Evolutionary conservation across 2,329 filamentous ascomycete species (phyloP), one percentile per base, ranked within the genome.

Genomic region (Sporothrix dimorphospora): DNA sequence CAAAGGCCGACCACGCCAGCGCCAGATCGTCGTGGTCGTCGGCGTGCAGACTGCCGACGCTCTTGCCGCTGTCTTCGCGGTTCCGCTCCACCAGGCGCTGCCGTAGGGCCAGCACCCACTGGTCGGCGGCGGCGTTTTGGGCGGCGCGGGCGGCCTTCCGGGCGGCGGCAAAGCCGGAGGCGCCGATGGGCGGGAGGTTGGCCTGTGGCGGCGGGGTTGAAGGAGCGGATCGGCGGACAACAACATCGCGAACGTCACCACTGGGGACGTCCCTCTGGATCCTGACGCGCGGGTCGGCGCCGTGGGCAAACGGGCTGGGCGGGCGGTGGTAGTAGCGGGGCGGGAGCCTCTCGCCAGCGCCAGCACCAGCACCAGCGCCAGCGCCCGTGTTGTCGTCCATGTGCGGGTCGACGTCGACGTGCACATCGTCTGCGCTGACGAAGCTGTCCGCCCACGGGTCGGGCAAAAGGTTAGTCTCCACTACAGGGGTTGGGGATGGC

Each of bases 151-250:
- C 53, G n/a, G 63, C 70, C 30, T 68, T 40, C 19, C 30, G 42
- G 19, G 63, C 70, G 5, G 65, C 63, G 14, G 70, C 63, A 11
- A 69, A 69, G 4, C 34, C 66, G 21, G 66, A 69, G 2, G 66
- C 66, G 21, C 49, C 66, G 27, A 53, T 2, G 47, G 65, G 65
- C 3, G 65, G 65, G 4, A 53, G 24, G 21, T 38, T 9, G 1
- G 2, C 8, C 0, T 34, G 53, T 6, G 53, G 9, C 8, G 53
- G 6, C n/a, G 21, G 24, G 1, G 21, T 9, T 6, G 40, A 49
- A 16, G 21, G 6, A 19, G 3, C 30, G 57, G 34, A 4, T 14
- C 30, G 19, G 1, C 12, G 21, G 21, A 65, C 61, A 14, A 65
- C 59, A n/a, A 45, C 38, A 9, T 65, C 59, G 1, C 38, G 11